Percentiles rank a stretch among this genome's conserved stretches.
Conservation (phyloP, 108 stramenopile genomes). For the Seminavis robusta region DNA sequence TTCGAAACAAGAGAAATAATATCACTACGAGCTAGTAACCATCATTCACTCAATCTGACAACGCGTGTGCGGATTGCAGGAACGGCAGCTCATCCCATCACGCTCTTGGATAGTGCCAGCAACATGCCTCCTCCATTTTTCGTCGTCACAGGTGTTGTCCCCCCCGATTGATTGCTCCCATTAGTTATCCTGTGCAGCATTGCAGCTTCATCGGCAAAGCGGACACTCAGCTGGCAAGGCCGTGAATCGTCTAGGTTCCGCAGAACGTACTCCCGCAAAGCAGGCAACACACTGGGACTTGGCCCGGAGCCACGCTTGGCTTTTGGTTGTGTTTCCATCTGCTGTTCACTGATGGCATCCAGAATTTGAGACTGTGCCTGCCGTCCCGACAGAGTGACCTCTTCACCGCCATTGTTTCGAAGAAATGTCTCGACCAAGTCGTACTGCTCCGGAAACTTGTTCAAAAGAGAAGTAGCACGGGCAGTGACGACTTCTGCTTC, state of each 20-base stretch:
- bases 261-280: constrained; percentile 74
- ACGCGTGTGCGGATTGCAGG: no score
- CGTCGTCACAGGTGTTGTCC: no score
- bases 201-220: constrained; percentile 36
- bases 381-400: constrained; percentile 35
- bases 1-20: no score
- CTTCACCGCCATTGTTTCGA: constrained; percentile 40
- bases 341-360: constrained; percentile 47
- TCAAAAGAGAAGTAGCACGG: constrained; percentile 58
- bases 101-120: no score
- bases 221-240: constrained; percentile 76
- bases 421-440: constrained; percentile 62
- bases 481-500: constrained; percentile 67
- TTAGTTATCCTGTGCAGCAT: no score
- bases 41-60: no score
- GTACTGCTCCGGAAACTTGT: constrained; percentile 63
- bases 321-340: neutral
- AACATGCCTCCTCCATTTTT: no score
- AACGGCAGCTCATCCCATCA: no score
- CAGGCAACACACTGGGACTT: constrained; percentile 15
- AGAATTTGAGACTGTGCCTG: constrained; percentile 45
- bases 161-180: no score
- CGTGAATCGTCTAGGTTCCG: constrained; percentile 53
- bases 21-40: no score
- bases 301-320: neutral